Base-by-base conservation (phyloP, 805 yeast species). In the Myxozyma melibiosi region DNA sequence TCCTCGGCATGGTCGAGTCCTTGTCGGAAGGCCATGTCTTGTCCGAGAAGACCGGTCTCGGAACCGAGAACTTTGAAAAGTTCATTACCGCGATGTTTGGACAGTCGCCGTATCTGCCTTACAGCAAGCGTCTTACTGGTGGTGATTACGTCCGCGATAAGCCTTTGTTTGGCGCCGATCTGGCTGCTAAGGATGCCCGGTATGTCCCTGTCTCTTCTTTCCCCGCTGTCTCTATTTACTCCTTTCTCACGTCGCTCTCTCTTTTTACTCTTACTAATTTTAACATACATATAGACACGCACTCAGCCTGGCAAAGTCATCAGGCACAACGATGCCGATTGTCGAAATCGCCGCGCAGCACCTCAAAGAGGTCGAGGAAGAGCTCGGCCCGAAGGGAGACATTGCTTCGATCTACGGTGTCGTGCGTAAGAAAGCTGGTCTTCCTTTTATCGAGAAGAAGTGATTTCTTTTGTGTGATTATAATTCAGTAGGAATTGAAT, bases 1-100 rank as follows among this genome's bases (percentile, higher is more conserved):
- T 68, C 35, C 62, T 67, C 22, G 68, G 66, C 22, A 47, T 69
- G 61, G 68, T 67, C 51, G 70, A 68, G 50, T 42, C 67, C 1
- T 50, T 65, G n/a, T 61, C 59, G 4, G 69, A 67, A 46, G 66
- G 56, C 4, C 65, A 53, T 30, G 66, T 59, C 9, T 51, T 68
- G 16, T 68, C 68, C 6, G 71, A 68, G 58, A 63, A 57, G 53
- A 35, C 61, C 31, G 71, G 70, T 0, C 38, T 68, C 9, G 65
- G 64, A 3, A 51, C 65, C 11, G 64, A 52, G 18, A 49, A 53
- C 40, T 58, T 59, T 25, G 63, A 54, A 25, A 51, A 61, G 40
- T 61, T 64, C 53, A 58, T 64, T 38, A 31, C 53, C 22, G 56
- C 62, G 9, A 14, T 64, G 44, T 61, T 64, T 42, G 67, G 65